Evolutionary conservation across 768 basidiomycete species (phyloP).

Genomic region (Mycena vulgaris): DNA sequence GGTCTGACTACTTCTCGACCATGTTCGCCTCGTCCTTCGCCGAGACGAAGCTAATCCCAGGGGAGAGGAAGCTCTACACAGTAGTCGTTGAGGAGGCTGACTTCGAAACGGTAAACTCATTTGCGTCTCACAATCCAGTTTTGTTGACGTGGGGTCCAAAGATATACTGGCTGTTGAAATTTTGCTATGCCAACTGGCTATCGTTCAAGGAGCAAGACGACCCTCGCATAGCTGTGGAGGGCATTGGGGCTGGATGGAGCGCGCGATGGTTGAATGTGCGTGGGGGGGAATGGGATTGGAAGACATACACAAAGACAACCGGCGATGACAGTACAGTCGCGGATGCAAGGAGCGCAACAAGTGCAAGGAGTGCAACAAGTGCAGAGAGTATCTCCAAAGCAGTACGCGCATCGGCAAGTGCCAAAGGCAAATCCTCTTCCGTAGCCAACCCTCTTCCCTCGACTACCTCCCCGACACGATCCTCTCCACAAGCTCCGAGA

Average conservation of each 20-base stretch:
- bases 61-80: conserved; percentile 72
- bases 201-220: conserved; percentile 80
- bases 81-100: conserved; percentile 86
- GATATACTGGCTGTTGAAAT: conserved; percentile 85
- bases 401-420: conserved; percentile 47
- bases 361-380: conserved; percentile 65
- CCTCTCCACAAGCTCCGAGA: conserved; percentile 40
- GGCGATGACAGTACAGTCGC: conserved; percentile 51
- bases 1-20: conserved; percentile 86
- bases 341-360: conserved; percentile 66
- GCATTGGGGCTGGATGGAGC: conserved; percentile 77
- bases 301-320: conserved; percentile 64
- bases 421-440: conserved; percentile 49
- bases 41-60: conserved; percentile 63
- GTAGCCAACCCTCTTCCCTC: conserved; percentile 42
- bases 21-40: conserved; percentile 81
- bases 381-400: conserved; percentile 62
- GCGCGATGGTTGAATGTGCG: conserved; percentile 67
- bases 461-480: conserved; percentile 37
- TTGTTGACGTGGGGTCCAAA: conserved; percentile 40
- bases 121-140: neutral
- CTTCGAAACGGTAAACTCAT: conserved; percentile 64
- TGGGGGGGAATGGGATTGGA: conserved; percentile 81
- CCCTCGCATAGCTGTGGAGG: conserved; percentile 76
- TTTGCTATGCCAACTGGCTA: conserved; percentile 83